Conservation (phyloP, 78 protist genomes). For the Monocercomonoides exilis region DNA sequence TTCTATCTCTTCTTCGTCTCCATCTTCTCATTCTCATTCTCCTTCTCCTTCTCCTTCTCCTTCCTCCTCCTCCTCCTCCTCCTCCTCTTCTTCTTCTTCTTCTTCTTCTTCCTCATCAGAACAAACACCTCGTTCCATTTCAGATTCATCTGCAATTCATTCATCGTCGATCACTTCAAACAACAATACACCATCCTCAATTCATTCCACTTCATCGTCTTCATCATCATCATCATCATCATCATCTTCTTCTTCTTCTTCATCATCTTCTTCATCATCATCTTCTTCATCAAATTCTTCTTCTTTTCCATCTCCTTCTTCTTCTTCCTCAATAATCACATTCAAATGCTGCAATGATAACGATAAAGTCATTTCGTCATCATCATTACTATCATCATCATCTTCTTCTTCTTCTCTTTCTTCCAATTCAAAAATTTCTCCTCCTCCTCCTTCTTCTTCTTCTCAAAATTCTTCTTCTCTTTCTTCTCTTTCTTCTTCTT, state of each 20-base stretch:
- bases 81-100: not conserved
- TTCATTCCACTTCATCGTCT: too few species aligned
- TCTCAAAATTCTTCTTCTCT: too few species aligned
- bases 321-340: not conserved
- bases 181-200: not conserved
- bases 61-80: not conserved
- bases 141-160: not conserved
- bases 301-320: not conserved
- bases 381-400: too few species aligned
- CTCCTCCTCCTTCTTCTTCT: too few species aligned
- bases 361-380: not conserved
- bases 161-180: not conserved
- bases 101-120: too few species aligned
- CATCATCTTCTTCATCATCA: not conserved
- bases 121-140: not conserved
- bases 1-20: not conserved
- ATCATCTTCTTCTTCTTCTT: not conserved
- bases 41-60: not conserved
- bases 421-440: too few species aligned
- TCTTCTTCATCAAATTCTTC: too few species aligned
- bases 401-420: too few species aligned
- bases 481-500: not conserved
- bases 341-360: not conserved
- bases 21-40: too few species aligned
- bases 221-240: too few species aligned